Evolutionary conservation across 2,329 filamentous ascomycete species (phyloP).

Genomic region (Alternaria sp.): DNA sequence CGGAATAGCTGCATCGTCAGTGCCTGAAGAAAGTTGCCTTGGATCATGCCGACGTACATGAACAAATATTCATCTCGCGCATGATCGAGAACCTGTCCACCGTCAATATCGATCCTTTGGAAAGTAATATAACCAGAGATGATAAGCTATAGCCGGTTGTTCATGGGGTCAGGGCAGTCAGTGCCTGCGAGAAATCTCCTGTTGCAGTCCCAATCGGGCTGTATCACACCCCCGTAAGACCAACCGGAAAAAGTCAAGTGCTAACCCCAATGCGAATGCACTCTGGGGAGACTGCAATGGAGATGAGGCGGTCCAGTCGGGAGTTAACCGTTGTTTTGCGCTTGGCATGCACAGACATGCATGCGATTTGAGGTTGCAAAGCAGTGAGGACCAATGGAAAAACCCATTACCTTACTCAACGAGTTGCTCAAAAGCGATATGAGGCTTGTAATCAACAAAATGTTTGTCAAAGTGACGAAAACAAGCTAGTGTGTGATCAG

Average conservation of each 20-base stretch:
- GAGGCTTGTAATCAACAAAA: slow-evolving; percentile 78
- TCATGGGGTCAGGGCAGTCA: background rate
- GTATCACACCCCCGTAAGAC: slow-evolving; percentile 7
- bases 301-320: slow-evolving; percentile 28
- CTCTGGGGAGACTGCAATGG: slow-evolving; percentile 14
- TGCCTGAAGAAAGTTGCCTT: slow-evolving; percentile 57
- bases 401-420: slow-evolving; percentile 62
- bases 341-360: slow-evolving; percentile 27
- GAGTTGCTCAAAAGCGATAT: slow-evolving; percentile 81
- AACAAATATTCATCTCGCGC: slow-evolving; percentile 79
- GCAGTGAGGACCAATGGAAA: slow-evolving; percentile 26
- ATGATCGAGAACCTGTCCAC: slow-evolving; percentile 63
- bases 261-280: background rate
- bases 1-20: slow-evolving; percentile 59
- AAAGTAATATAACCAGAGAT: background rate
- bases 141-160: background rate
- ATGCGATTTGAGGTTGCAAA: slow-evolving; percentile 12
- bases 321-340: slow-evolving; percentile 17
- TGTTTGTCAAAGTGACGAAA: slow-evolving; percentile 79
- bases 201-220: slow-evolving; percentile 4
- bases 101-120: slow-evolving; percentile 46
- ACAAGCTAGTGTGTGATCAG: slow-evolving; percentile 59
- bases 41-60: slow-evolving; percentile 59
- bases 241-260: slow-evolving; percentile 1
- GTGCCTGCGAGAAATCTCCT: background rate